Base-by-base conservation (phyloP, 805 yeast genomes). In the Starmera caribaea region DNA sequence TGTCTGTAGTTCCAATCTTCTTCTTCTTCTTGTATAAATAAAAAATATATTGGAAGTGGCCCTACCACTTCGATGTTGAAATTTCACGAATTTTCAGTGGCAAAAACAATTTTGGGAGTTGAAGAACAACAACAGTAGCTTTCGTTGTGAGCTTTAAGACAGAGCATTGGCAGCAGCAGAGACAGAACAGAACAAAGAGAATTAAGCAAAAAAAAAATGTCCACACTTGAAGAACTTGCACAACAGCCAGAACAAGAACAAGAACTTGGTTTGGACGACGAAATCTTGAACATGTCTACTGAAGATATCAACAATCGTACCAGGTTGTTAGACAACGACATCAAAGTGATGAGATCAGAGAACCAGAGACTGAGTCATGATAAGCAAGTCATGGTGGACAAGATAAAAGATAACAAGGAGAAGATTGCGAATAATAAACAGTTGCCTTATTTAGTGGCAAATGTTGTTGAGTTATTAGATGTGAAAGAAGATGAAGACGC, bases 351-450 rank as follows among this genome's bases (percentile, higher is more conserved):
- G 81, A 74, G 84, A 53, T 84, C 96, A 6, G 98, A 92, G 65
- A 71, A 80, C 51, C 92, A 88, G 62, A 75, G 97, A 58, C 69
- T 92, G 42, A 74, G 83, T 32, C 97, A 92, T 64, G 98, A 92
- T 55, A 86, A 87, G 66, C 77, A 86, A 41, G 86, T 87, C 38
- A 92, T 90, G 96, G 64, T 77, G 40, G 96, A 88, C 50, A 81
- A 90, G 60, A 87, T 92, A 63, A 88, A 89, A 60, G 97, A 92
- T 55, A 92, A 92, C 65, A 87, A 83, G 59, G 97, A 90, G 52
- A 92, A 92, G 65, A 90, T 92, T 62, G 86, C 86, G 55, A 90
- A 92, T 60, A 92, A 92, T 63, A 85, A 82, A 63, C 97, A 89
- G 62, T 72, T 92, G 54, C 99, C 99, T 13, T 92, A 92, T 54